These are phyloP conservation scores for Erythrophleum fordii DNA, from an alignment of 306 rosid genomes.

Conservation along the genomic window DNA sequence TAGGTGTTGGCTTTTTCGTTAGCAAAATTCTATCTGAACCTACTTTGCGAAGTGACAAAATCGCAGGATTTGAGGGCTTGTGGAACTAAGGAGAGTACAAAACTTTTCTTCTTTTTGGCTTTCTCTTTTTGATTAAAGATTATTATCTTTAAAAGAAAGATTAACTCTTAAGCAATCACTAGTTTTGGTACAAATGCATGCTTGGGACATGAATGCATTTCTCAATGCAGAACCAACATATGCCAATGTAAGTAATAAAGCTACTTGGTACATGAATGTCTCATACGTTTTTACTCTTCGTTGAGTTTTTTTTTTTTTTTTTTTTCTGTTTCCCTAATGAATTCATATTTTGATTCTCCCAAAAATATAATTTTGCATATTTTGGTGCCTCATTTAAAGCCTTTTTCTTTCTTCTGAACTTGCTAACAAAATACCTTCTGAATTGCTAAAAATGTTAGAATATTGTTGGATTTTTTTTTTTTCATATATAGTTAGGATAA, in stretches of 20 bases:
- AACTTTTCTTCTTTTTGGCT: constrained; percentile 38
- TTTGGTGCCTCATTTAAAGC: too few species aligned
- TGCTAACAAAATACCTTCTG: not conserved
- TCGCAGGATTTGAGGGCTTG: not conserved
- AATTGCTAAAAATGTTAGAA: not conserved
- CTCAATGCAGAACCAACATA: not conserved
- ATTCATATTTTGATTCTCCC: too few species aligned
- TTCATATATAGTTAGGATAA: not conserved
- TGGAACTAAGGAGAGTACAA: constrained; percentile 20
- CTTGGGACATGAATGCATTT: not conserved
- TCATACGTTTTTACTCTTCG: not conserved
- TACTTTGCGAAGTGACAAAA: constrained; percentile 28
- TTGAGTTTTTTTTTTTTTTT: too few species aligned
- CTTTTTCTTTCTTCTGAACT: too few species aligned
- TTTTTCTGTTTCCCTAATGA: too few species aligned
- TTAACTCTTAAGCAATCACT: constrained; percentile 15
- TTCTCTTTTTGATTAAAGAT: constrained; percentile 27
- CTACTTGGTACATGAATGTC: not conserved
- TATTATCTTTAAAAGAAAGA: constrained; percentile 13
- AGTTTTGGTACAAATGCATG: constrained; percentile 9
- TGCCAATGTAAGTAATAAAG: not conserved
- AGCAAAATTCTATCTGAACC: constrained; percentile 12
- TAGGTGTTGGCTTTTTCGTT: constrained; percentile 31
- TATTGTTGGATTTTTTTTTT: not conserved
- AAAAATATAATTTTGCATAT: too few species aligned